Conservation (phyloP, 495 filamentous ascomycete genomes). For the Trichoderma asperelloides region DNA sequence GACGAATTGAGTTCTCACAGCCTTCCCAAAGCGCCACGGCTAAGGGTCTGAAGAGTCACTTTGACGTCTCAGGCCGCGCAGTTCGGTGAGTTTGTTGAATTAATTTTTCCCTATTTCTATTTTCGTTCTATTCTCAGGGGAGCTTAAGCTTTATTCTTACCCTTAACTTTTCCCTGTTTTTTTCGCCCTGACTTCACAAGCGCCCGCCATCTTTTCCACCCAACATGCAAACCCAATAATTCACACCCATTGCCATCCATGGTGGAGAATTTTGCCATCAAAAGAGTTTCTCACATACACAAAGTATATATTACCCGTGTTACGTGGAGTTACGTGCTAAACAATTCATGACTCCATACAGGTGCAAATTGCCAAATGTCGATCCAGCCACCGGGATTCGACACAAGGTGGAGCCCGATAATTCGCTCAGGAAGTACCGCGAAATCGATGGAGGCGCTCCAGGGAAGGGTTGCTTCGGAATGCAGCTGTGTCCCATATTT, state of each 20-base stretch:
- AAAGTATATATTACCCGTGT: not conserved
- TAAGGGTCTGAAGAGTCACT: conserved; percentile 10
- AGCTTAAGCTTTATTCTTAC: not conserved
- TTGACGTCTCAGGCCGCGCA: conserved; percentile 62
- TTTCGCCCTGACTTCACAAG: not conserved
- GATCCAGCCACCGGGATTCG: conserved; percentile 63
- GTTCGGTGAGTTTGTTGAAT: conserved; percentile 32
- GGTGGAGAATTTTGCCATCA: not conserved
- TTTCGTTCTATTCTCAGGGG: not conserved
- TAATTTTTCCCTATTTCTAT: not conserved
- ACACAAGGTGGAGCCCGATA: conserved; percentile 65
- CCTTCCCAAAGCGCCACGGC: not conserved
- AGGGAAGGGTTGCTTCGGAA: conserved; percentile 66
- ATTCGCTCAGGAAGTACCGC: conserved; percentile 58
- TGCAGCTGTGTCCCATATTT: conserved; percentile 68
- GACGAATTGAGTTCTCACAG: conserved; percentile 53
- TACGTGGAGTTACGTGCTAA: not conserved
- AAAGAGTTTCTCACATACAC: not conserved
- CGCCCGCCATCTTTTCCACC: too few species aligned
- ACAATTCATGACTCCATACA: conserved; percentile 14
- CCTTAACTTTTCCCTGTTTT: not conserved
- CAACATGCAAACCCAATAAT: not conserved
- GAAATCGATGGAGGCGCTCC: conserved; percentile 66
- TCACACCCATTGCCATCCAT: not conserved
- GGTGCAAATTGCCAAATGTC: conserved; percentile 80